Evolutionary conservation across 768 basidiomycete species (phyloP), one percentile per base, ranked within the genome.

Genomic region (Hygrocybe coccinea): DNA sequence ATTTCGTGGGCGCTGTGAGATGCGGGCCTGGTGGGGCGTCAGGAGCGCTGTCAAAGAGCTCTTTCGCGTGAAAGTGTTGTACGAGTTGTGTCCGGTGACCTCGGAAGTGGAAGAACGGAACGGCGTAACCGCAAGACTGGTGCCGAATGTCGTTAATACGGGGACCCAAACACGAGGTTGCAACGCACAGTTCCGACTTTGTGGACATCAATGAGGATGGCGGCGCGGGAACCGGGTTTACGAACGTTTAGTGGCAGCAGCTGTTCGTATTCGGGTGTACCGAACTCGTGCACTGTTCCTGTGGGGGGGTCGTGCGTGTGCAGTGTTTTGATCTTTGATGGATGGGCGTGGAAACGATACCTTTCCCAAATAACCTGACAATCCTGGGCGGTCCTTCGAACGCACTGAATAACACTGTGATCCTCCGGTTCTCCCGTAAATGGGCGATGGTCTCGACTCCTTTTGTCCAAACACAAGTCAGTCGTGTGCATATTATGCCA

Each of bases 81-180:
- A 78, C 70, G 14, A 84, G 78, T 8, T 74, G 74, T 1, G 74
- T 77, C 22, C 86, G 82, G 54, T 85, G 80, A 3, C 73, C 69
- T 38, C 79, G 67, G 69, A 80, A 87, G 41, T 75, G 71, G 64
- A 80, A 86, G 60, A 76, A 77, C 2, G 87, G 86, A 22, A 86
- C 78, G 0, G 78, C 77, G 59, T 76, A 87, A 19, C 86, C 85
- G 59, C 85, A 88, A 1, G 85, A 85, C 86, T 87, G 8, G 29
- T 29, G 29, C n/a, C n/a, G n/a, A n/a, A n/a, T n/a, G n/a, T n/a
- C n/a, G n/a, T n/a, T n/a, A n/a, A n/a, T n/a, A n/a, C n/a, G n/a
- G n/a, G n/a, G n/a, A n/a, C n/a, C n/a, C n/a, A n/a, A n/a, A n/a
- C n/a, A n/a, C n/a, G n/a, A n/a, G n/a, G n/a, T 53, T 39, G 49